A percentile compares a stretch with the other conserved stretches of the same genome.
Conservation (phyloP, 2,329 filamentous ascomycete species). For the Aureobasidium sp. region DNA sequence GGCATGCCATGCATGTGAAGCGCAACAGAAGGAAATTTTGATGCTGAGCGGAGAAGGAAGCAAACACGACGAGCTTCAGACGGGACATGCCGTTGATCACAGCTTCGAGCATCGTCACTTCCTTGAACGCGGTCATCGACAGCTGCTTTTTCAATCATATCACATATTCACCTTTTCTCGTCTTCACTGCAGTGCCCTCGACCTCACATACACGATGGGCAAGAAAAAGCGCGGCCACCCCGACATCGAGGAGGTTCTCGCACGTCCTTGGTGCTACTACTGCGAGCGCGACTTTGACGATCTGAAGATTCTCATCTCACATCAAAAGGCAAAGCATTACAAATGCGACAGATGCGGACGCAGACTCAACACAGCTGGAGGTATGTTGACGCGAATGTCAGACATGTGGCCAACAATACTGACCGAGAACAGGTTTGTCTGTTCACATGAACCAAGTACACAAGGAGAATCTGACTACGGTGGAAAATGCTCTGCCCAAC, state of each 20-base stretch:
- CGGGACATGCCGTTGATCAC: not conserved
- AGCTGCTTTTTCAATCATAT: not conserved
- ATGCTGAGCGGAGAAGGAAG: slow-evolving; percentile 3
- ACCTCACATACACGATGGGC: slow-evolving; percentile 47
- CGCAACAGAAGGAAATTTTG: slow-evolving; percentile 8
- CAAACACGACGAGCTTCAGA: not conserved
- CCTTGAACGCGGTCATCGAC: not conserved
- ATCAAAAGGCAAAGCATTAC: slow-evolving; percentile 99
- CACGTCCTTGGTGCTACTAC: slow-evolving; percentile 95
- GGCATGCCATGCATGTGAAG: not conserved
- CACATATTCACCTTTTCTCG: not conserved
- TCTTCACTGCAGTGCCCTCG: not conserved
- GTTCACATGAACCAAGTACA: slow-evolving; percentile 99
- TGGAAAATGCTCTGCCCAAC: slow-evolving; percentile 88
- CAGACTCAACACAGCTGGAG: slow-evolving; percentile 87
- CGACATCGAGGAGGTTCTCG: slow-evolving; percentile 78
- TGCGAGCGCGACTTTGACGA: slow-evolving; percentile 99
- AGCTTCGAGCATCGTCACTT: slow-evolving; percentile 9
- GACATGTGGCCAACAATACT: not conserved
- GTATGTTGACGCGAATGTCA: slow-evolving; percentile 40
- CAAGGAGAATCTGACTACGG: slow-evolving; percentile 78
- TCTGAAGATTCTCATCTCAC: slow-evolving; percentile 88
- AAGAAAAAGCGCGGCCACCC: slow-evolving; percentile 87
- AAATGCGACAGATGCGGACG: slow-evolving; percentile 89
- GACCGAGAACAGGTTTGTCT: slow-evolving; percentile 59